Percentiles rank a stretch among this genome's conserved stretches.
phyloP scores from a whole-genome alignment of 1,139 yeast genomes.

The Geotrichum reessii region DNA sequence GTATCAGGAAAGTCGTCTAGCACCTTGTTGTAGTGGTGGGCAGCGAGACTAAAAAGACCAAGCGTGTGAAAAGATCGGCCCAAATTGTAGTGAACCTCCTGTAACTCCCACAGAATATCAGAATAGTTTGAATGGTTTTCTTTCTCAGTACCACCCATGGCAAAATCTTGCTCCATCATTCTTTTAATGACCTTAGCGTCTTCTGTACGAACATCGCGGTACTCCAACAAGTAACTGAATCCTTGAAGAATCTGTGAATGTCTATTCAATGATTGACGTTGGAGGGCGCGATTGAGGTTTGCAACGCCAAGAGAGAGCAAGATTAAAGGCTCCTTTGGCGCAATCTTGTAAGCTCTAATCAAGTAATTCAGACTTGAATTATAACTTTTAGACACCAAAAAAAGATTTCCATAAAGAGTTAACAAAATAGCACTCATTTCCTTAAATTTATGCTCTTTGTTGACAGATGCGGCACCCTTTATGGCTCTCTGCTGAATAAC shows the following conservation, averaged over 20 bases:
- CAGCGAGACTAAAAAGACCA: slow-evolving; percentile 69
- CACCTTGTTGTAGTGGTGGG: slow-evolving; percentile 64
- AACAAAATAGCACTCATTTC: slow-evolving; percentile 63
- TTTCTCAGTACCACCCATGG: slow-evolving; percentile 29
- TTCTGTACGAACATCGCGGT: slow-evolving; percentile 45
- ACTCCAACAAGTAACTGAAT: slow-evolving; percentile 67
- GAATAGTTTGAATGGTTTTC: slow-evolving; percentile 18
- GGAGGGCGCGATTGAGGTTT: slow-evolving; percentile 89
- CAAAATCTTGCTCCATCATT: slow-evolving; percentile 3
- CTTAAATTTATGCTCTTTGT: slow-evolving; percentile 39
- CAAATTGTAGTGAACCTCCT: slow-evolving; percentile 76
- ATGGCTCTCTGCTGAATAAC: slow-evolving; percentile 49
- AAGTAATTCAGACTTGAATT: slow-evolving; percentile 65
- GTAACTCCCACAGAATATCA: slow-evolving; percentile 42
- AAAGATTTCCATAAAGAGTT: slow-evolving; percentile 69
- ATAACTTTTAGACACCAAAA: slow-evolving; percentile 79
- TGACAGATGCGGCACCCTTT: slow-evolving; percentile 73
- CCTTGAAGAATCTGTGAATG: slow-evolving; percentile 88
- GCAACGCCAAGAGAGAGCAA: slow-evolving; percentile 70
- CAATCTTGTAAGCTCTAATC: slow-evolving; percentile 43
- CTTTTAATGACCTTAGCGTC: slow-evolving; percentile 6
- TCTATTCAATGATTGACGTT: slow-evolving; percentile 76
- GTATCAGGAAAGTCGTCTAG: slow-evolving; percentile 37
- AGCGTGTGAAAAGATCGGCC: slow-evolving; percentile 82
- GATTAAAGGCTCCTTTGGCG: slow-evolving; percentile 70